phyloP scores from a whole-genome alignment of 306 rosid genomes.

The Albizia julibrissin region DNA sequence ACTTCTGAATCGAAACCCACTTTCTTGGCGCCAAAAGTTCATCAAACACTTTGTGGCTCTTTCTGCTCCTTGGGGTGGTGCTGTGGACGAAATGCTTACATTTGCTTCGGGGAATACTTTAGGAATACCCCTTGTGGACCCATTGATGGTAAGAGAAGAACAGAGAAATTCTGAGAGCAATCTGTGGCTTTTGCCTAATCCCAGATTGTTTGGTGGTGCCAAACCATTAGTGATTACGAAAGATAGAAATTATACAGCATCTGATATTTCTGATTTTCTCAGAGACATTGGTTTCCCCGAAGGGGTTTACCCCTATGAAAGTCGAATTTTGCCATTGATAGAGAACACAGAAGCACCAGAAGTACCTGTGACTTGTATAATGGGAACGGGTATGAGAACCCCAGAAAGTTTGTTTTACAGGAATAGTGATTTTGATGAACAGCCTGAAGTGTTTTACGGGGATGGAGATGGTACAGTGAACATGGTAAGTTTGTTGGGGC shows the following conservation, averaged over 20 bases:
- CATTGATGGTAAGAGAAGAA: slow-evolving; percentile 66
- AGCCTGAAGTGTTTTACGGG: slow-evolving; percentile 60
- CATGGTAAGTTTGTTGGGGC: slow-evolving; percentile 71
- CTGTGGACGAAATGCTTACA: slow-evolving; percentile 69
- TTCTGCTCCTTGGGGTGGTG: slow-evolving; percentile 90
- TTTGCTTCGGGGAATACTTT: slow-evolving; percentile 81
- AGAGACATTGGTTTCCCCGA: slow-evolving; percentile 62
- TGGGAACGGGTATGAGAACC: slow-evolving; percentile 66
- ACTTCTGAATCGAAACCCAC: slow-evolving; percentile 63
- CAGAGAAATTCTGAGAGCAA: slow-evolving; percentile 91
- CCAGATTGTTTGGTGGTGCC: slow-evolving; percentile 44
- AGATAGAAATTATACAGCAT: slow-evolving; percentile 49
- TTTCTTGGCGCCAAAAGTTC: slow-evolving; percentile 65
- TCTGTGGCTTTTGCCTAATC: slow-evolving; percentile 85
- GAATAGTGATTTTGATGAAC: slow-evolving; percentile 60
- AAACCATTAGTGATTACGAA: slow-evolving; percentile 58
- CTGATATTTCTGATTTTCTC: slow-evolving; percentile 62
- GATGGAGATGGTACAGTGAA: slow-evolving; percentile 97
- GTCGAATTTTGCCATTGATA: slow-evolving; percentile 57
- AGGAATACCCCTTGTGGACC: slow-evolving; percentile 82
- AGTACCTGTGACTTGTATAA: slow-evolving; percentile 70
- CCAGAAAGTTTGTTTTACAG: slow-evolving; percentile 62
- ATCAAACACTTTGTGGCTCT: slow-evolving; percentile 75
- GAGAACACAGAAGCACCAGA: slow-evolving; percentile 52
- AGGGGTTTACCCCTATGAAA: slow-evolving; percentile 66